Percentiles rank a stretch among this genome's conserved stretches.
Evolutionary conservation across 768 basidiomycete genomes (phyloP).

Genomic region (Kwoniella heveanensis): DNA sequence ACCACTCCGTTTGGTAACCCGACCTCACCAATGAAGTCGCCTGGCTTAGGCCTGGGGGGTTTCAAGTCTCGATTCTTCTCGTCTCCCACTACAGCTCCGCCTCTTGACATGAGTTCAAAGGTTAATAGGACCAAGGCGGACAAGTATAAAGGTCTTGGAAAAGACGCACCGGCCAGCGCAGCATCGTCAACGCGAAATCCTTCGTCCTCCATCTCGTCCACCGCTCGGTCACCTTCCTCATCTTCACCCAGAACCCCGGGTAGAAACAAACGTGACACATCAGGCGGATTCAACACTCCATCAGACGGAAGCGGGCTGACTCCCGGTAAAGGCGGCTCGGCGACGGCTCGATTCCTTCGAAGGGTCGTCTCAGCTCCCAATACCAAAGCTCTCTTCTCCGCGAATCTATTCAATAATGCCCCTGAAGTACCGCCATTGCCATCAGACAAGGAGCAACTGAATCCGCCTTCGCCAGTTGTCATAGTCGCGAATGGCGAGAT

Average conservation of each 20-base stretch:
- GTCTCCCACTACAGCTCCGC: constrained; percentile 18
- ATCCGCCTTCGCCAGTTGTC: constrained; percentile 66
- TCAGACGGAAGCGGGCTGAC: constrained; percentile 19
- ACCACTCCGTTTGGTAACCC: constrained; percentile 17
- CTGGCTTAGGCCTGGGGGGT: constrained; percentile 25
- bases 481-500: constrained; percentile 51
- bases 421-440: constrained; percentile 62
- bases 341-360: constrained; percentile 83
- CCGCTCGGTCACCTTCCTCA: constrained; percentile 21
- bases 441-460: constrained; percentile 39
- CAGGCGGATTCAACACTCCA: constrained; percentile 16
- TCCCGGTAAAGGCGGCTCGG: constrained; percentile 30
- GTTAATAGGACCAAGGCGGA: constrained; percentile 21
- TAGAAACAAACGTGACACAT: constrained; percentile 14
- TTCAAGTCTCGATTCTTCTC: constrained; percentile 51
- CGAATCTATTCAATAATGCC: constrained; percentile 55
- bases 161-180: constrained; percentile 11
- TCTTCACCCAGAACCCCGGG: constrained; percentile 40
- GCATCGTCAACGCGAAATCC: constrained; percentile 22
- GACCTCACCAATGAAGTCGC: constrained; percentile 35
- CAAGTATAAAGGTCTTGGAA: constrained; percentile 40
- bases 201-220: constrained; percentile 33
- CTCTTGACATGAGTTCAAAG: constrained; percentile 5
- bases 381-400: constrained; percentile 79
- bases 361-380: constrained; percentile 97